Evolutionary conservation across 2,329 filamentous ascomycete species (phyloP).

Genomic region (Lachnum nothofagi): DNA sequence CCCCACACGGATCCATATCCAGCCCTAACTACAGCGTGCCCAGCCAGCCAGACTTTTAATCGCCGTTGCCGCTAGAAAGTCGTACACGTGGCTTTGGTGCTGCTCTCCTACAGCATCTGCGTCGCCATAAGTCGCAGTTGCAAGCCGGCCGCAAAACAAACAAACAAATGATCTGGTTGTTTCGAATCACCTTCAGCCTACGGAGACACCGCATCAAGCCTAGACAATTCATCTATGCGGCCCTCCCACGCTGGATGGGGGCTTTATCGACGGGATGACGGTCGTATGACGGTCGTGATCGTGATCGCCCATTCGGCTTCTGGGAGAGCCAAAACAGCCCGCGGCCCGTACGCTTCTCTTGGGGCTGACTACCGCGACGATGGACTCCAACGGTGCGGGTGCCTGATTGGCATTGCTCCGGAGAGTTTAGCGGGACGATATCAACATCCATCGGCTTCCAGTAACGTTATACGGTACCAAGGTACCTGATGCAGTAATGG

Average conservation of each 20-base stretch:
- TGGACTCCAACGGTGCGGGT: too few species aligned
- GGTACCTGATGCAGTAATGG: background rate
- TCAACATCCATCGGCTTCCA: background rate
- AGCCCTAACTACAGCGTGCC: background rate
- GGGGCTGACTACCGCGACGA: too few species aligned
- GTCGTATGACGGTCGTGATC: too few species aligned
- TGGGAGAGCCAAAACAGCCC: too few species aligned
- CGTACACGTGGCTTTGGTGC: background rate
- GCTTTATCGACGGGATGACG: too few species aligned
- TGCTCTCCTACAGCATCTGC: background rate
- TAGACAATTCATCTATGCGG: too few species aligned
- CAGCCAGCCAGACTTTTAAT: background rate
- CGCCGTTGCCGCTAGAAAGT: slow-evolving; percentile 1
- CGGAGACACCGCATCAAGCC: background rate
- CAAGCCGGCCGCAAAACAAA: background rate
- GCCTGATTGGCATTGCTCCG: too few species aligned
- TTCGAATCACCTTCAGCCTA: slow-evolving; percentile 2
- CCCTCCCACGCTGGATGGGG: too few species aligned
- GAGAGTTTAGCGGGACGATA: too few species aligned
- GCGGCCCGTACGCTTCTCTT: too few species aligned
- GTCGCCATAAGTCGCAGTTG: background rate
- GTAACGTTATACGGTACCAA: background rate
- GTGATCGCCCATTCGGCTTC: too few species aligned
- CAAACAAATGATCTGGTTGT: background rate
- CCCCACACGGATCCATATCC: background rate